Evolutionary conservation across 192 early-diverging fungal genomes (phyloP).

Genomic region (Chytriomyces sp.): DNA sequence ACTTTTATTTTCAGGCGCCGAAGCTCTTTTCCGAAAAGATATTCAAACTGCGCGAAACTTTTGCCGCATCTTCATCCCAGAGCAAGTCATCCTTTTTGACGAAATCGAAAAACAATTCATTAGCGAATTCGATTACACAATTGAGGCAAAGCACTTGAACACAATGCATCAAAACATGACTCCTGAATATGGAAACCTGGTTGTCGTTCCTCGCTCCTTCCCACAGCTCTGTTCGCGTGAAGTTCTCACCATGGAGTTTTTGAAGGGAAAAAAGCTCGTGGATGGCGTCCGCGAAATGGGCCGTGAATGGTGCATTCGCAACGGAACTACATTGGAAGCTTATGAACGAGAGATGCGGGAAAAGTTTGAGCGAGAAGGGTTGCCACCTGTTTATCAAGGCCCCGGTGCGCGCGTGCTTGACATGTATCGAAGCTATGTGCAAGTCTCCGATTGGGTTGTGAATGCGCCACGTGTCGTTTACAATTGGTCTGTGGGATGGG

Average conservation of each 20-base stretch:
- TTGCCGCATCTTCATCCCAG: constrained; percentile 30
- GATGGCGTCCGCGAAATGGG: constrained; percentile 33
- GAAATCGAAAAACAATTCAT: constrained; percentile 43
- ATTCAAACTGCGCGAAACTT: constrained; percentile 28
- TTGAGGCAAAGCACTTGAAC: constrained; percentile 34
- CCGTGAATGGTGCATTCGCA: constrained; percentile 15
- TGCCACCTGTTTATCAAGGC: constrained; percentile 29
- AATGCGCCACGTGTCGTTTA: constrained; percentile 3
- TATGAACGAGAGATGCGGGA: constrained; percentile 19
- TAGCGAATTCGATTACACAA: constrained; percentile 42
- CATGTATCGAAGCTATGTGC: constrained; percentile 16
- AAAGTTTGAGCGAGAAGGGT: constrained; percentile 21
- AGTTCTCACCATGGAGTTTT: constrained; percentile 42
- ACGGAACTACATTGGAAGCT: constrained; percentile 32
- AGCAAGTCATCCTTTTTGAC: constrained; percentile 40
- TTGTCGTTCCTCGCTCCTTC: constrained; percentile 33
- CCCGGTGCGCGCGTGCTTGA: constrained; percentile 20
- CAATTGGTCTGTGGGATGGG: constrained; percentile 13
- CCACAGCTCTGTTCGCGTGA: constrained; percentile 23
- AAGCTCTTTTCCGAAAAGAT: constrained; percentile 37
- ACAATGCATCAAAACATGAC: constrained; percentile 34
- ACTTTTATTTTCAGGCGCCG: constrained; percentile 33
- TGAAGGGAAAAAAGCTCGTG: constrained; percentile 38
- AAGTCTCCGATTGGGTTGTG: constrained; percentile 5
- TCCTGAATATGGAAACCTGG: constrained; percentile 7